These are phyloP conservation scores for Geotrichum cucujoidarum DNA, from an alignment of 1,139 yeast species.

Conservation along the genomic window DNA sequence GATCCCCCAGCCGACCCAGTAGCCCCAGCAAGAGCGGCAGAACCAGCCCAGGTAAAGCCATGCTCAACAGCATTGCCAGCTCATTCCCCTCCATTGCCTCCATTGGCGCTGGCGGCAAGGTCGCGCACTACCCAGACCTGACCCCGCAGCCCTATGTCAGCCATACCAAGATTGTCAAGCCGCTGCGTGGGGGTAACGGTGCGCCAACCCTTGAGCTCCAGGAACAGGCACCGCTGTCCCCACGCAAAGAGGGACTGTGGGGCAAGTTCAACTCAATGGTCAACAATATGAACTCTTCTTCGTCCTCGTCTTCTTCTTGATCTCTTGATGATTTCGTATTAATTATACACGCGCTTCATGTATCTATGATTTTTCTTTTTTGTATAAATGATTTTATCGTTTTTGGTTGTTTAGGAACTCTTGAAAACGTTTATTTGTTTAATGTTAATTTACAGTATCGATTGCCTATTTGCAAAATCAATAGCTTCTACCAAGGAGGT, in stretches of 20 bases:
- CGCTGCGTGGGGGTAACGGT: constrained; percentile 52
- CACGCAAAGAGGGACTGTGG: constrained; percentile 19
- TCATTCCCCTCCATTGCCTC: constrained; percentile 16
- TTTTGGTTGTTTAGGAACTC: not conserved
- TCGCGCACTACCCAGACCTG: constrained; percentile 17
- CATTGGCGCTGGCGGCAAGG: constrained; percentile 14
- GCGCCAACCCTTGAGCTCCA: not conserved
- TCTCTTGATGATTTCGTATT: not conserved
- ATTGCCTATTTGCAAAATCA: no score
- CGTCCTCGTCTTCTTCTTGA: constrained; percentile 1
- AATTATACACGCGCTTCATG: not conserved
- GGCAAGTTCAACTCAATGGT: constrained; percentile 19
- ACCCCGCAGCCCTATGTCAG: constrained; percentile 14
- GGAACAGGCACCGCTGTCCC: constrained; percentile 2
- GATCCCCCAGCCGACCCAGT: not conserved
- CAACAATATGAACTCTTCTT: no score
- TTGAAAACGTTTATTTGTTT: not conserved
- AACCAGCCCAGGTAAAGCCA: not conserved
- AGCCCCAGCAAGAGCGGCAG: not conserved
- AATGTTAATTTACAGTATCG: no score
- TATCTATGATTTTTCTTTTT: constrained; percentile 1
- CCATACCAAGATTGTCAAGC: constrained; percentile 51
- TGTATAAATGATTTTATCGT: not conserved
- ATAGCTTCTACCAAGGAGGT: not conserved
- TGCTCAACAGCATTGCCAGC: not conserved